phyloP scores from a whole-genome alignment of 345 rosid species.

The Cardiospermum halicacabum region DNA sequence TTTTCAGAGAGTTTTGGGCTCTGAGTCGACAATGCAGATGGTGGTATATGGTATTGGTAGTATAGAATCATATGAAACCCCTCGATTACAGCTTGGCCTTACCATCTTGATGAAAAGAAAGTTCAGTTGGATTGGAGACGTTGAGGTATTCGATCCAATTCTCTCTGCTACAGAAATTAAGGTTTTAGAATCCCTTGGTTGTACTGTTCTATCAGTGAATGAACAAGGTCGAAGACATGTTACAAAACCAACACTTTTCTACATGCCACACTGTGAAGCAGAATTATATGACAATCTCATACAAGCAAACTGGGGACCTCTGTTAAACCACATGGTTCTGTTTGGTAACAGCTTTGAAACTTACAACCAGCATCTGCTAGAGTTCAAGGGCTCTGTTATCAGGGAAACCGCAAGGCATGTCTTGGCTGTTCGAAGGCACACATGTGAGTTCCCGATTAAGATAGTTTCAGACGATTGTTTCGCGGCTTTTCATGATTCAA shows the following conservation, averaged over 20 bases:
- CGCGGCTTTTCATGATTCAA: conserved; percentile 78
- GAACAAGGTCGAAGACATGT: conserved; percentile 73
- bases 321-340: conserved; percentile 45
- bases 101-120: conserved; percentile 69
- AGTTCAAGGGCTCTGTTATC: conserved; percentile 34
- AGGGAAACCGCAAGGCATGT: conserved; percentile 39
- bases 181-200: conserved; percentile 61
- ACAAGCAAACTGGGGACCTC: conserved; percentile 59
- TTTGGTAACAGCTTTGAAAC: conserved; percentile 79
- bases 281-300: conserved; percentile 65
- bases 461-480: conserved; percentile 61
- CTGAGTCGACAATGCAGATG: conserved; percentile 48
- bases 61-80: conserved; percentile 72
- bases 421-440: conserved; percentile 37
- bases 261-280: conserved; percentile 92
- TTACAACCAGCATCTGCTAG: conserved; percentile 43
- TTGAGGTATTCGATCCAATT: conserved; percentile 81
- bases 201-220: conserved; percentile 59
- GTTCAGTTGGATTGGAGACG: conserved; percentile 64
- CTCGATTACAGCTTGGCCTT: conserved; percentile 70
- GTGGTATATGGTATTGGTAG: conserved; percentile 85
- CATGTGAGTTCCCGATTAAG: conserved; percentile 45
- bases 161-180: conserved; percentile 62
- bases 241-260: conserved; percentile 63
- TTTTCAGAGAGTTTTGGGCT: conserved; percentile 50